Conservation (phyloP, 352 stramenopile genomes). For the Lagenidium sp. region DNA sequence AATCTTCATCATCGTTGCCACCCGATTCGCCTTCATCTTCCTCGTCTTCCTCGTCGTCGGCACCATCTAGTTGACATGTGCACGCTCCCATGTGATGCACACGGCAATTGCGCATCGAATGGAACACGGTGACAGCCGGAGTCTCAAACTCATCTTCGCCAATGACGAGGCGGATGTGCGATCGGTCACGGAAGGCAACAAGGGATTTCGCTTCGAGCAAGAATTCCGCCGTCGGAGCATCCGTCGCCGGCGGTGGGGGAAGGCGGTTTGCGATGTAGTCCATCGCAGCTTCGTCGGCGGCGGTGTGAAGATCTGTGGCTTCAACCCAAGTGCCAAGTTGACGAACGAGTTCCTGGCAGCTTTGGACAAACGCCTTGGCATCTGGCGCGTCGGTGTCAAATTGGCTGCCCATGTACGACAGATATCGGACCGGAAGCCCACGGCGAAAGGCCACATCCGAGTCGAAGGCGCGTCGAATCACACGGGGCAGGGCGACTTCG, state of each 20-base stretch:
- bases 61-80: constrained; percentile 33
- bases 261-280: constrained; percentile 73
- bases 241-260: constrained; percentile 22
- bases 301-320: constrained; percentile 46
- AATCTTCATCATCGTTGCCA: constrained; percentile 20
- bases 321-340: constrained; percentile 42
- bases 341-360: constrained; percentile 36
- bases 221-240: constrained; percentile 16
- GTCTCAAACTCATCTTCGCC: constrained; percentile 50
- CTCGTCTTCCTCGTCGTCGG: constrained; percentile 19
- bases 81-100: constrained; percentile 79
- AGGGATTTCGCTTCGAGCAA: constrained; percentile 31
- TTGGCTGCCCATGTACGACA: constrained; percentile 66
- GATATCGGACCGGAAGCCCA: constrained; percentile 63
- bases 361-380: constrained; percentile 35
- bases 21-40: constrained; percentile 16
- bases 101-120: constrained; percentile 68
- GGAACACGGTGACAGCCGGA: constrained; percentile 55
- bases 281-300: constrained; percentile 64
- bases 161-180: constrained; percentile 56
- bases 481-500: constrained; percentile 61
- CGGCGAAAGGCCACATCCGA: constrained; percentile 60
- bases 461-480: constrained; percentile 76
- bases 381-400: constrained; percentile 25
- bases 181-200: constrained; percentile 63